Evolutionary conservation across 1,284 basidiomycete genomes (phyloP), one percentile per base, ranked within the genome.

Genomic region (Apiotrichum veenhuisii): DNA sequence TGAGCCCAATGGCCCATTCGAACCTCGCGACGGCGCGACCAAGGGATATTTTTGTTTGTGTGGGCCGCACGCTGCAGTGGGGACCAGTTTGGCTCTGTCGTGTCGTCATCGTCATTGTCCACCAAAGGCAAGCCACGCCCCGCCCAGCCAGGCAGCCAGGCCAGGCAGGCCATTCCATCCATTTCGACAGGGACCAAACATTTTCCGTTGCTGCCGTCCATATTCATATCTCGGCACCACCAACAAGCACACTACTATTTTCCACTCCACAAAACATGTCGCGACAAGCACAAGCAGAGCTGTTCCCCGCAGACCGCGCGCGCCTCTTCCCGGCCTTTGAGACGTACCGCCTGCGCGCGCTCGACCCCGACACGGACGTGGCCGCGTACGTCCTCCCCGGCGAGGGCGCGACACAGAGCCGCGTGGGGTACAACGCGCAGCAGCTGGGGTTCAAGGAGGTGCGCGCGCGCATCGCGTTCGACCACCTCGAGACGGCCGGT

Each of bases 391-490:
- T 56, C 1, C 61, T 75, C 5, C 74, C 74, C 0, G 67, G 59
- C 5, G 26, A 27, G 1, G 71, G 71, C 20, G 70, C 74, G 11
- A 75, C 74, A 1, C 71, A 73, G 48, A 63, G 64, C 42, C 63
- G 74, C 14, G 59, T 72, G 20, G 65, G 65, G 14, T 65, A 71
- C 46, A 55, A 53, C 37, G 48, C 57, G 1, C 68, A 71, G 41
- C 66, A 66, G 42, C 61, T 74, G 14, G 64, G 65, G 14, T 75
- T 73, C 62, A 69, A 70, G 50, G 90, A 95, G 69, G 86, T 91
- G 37, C 85, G 89, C 68, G 87, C 85, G 61, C 81, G 92, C 42
- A 91, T 94, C 46, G 82, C 84, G 33, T 89, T 91, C 77, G 91
- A 95, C 66, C 92, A 94, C 70, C 81, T 95, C 3, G 75, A 80